Evolutionary conservation across 2,329 filamentous ascomycete genomes (phyloP), one percentile per base, ranked within the genome.

Genomic region (Sarocladium kiliense): DNA sequence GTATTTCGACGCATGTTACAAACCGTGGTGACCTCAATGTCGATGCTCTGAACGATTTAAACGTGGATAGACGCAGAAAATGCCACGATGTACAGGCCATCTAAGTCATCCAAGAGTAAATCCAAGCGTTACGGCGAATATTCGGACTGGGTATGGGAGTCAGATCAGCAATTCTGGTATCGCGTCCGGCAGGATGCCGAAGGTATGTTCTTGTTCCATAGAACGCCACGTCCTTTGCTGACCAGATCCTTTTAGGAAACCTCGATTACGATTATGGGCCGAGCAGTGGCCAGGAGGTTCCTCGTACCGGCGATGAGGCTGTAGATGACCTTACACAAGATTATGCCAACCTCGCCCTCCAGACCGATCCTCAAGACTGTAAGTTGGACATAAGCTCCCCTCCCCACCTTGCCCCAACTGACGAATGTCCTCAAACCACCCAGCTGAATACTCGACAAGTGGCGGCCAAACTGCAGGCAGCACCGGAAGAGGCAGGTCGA

Each of bases 91-190:
- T 23, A 34, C 12, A 51, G 27, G 30, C 19, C 27, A 19, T 51
- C 47, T 7, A 51, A 51, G 30, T 51, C 47, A 51, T 49, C 44
- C 10, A 51, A 51, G 18, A 21, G 27, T 32, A 49, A 32, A 49
- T 51, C 47, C 3, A 56, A 44, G 25, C 44, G 57, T 37, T 66
- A 63, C 64, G 60, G 62, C 42, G 56, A 57, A 26, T 66, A 62
- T 63, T 65, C 64, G 19, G 60, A 63, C 26, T 66, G 64, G 65
- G 59, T 55, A 39, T 60, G 57, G 56, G 62, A 65, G 54, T 57
- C 57, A 44, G 50, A 51, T 12, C 55, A 55, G 23, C 44, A 57
- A 23, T 49, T 58, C 10, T 60, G 59, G 49, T 64, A 63, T 56
- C 62, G 65, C 19, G 62, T 66, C 54, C 60, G 64, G 34, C 63